These are phyloP conservation scores for Penicillium fuscoglaucum DNA, from an alignment of 2,329 filamentous ascomycete genomes.

Conservation along the genomic window DNA sequence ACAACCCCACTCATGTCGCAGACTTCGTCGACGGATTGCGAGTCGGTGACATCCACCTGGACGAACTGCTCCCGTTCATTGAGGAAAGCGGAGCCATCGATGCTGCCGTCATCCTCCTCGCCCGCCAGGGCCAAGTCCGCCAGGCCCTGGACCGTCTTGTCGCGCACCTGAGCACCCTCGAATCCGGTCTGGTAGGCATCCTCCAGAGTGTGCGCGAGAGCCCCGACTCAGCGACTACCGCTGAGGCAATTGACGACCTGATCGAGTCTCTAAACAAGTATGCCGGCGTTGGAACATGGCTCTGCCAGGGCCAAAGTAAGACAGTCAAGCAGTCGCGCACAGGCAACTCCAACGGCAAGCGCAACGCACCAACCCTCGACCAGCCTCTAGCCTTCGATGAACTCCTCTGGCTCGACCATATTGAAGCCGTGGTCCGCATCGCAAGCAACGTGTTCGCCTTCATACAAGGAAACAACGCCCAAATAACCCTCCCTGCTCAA, in stretches of 20 bases:
- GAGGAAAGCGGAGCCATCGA: constrained; percentile 89
- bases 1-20: constrained; percentile 77
- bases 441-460: constrained; percentile 64
- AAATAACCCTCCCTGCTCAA: constrained; percentile 16
- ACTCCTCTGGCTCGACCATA: constrained; percentile 64
- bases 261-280: constrained; percentile 83
- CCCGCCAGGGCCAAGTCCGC: constrained; percentile 78
- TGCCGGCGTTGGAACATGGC: constrained; percentile 88
- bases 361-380: constrained; percentile 50
- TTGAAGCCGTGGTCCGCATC: constrained; percentile 62
- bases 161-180: constrained; percentile 75
- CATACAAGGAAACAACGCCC: constrained; percentile 44
- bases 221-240: constrained; percentile 57
- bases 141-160: constrained; percentile 82
- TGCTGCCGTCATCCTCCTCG: constrained; percentile 87
- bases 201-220: constrained; percentile 62
- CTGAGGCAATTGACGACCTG: constrained; percentile 70
- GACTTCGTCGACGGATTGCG: constrained; percentile 78
- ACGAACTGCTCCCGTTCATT: constrained; percentile 79
- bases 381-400: constrained; percentile 62
- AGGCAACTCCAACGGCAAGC: constrained; percentile 36
- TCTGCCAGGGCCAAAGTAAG: constrained; percentile 83
- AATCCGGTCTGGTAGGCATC: constrained; percentile 74
- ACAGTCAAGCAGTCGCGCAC: constrained; percentile 45
- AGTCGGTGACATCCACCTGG: constrained; percentile 74